phyloP scores from a whole-genome alignment of 2,329 filamentous ascomycete species.

The Colletotrichum sp. region DNA sequence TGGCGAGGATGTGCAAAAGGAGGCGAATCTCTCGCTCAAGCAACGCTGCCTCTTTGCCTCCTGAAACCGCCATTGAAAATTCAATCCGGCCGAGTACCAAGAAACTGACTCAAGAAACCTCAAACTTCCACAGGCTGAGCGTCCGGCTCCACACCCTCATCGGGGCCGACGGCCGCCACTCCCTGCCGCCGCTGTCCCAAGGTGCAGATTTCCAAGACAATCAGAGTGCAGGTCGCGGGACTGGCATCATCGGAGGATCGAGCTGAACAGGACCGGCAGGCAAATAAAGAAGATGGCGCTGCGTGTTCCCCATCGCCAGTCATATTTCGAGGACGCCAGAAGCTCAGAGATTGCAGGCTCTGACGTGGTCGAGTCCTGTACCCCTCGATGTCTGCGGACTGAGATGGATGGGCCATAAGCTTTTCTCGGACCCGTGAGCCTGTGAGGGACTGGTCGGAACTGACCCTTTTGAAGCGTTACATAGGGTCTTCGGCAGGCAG shows the following conservation, averaged over 20 bases:
- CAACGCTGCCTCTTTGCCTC: not conserved
- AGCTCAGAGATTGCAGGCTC: not conserved
- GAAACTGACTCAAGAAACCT: conserved; percentile 4
- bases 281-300: not conserved
- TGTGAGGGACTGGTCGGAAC: not conserved
- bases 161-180: not conserved
- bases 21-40: conserved; percentile 7
- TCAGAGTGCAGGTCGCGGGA: not conserved
- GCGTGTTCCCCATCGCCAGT: not conserved
- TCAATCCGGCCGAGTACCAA: conserved; percentile 9
- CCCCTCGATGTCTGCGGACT: not conserved
- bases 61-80: conserved; percentile 20
- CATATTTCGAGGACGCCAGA: not conserved
- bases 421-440: not conserved
- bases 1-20: not conserved
- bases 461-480: not conserved
- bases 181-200: not conserved
- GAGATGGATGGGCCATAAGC: not conserved
- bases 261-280: not conserved
- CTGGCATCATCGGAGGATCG: not conserved
- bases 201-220: not conserved
- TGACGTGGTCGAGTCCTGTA: not conserved
- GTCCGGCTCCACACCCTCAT: conserved; percentile 10
- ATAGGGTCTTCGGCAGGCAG: not conserved
- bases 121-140: not conserved